phyloP scores from a whole-genome alignment of 352 stramenopile genomes.

The Phytopythium helicoides region DNA sequence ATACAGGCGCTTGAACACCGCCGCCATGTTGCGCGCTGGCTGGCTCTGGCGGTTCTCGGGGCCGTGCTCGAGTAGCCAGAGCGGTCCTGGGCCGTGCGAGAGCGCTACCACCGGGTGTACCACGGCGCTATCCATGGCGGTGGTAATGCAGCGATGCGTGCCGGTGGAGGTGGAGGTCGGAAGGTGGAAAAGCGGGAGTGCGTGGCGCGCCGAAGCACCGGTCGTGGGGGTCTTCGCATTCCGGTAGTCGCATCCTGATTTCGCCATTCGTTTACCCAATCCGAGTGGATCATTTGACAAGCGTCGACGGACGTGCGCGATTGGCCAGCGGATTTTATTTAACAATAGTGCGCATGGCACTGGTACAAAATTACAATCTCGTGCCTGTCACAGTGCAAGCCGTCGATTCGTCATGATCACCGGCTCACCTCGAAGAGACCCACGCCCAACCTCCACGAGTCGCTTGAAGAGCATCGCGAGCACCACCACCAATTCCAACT shows the following conservation, averaged over 20 bases:
- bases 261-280: not conserved
- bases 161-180: not conserved
- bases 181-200: not conserved
- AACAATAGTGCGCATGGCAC: too few species aligned
- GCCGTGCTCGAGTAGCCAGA: conserved; percentile 59
- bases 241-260: conserved; percentile 2
- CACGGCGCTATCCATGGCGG: conserved; percentile 10
- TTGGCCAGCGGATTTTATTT: too few species aligned
- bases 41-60: conserved; percentile 29
- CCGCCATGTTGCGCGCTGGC: conserved; percentile 33
- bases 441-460: too few species aligned
- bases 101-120: conserved; percentile 43
- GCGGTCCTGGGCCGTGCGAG: conserved; percentile 59
- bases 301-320: not conserved
- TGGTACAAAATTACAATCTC: too few species aligned
- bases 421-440: too few species aligned
- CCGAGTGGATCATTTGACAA: not conserved
- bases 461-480: too few species aligned
- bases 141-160: not conserved
- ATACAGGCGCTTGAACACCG: conserved; percentile 52
- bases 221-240: too few species aligned
- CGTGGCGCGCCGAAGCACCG: not conserved
- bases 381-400: too few species aligned
- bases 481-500: too few species aligned
- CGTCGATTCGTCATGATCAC: too few species aligned